Evolutionary conservation across 768 basidiomycete genomes (phyloP).

Genomic region (Dictyophora rubrovolvata): DNA sequence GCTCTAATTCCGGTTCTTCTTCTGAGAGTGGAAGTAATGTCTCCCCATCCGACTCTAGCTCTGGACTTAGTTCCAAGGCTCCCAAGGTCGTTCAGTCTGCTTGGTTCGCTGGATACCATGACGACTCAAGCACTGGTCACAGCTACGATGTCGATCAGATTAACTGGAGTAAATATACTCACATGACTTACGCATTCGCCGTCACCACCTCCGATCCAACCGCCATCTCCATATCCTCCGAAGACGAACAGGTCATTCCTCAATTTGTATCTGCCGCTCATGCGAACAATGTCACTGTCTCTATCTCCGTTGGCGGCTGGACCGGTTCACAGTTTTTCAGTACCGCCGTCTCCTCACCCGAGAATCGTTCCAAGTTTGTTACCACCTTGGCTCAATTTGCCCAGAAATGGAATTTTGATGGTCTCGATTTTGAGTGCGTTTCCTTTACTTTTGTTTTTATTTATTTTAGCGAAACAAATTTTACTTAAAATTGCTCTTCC

Average conservation of each 20-base stretch:
- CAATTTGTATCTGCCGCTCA: slow-evolving; percentile 43
- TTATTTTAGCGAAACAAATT: neutral
- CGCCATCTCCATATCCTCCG: slow-evolving; percentile 25
- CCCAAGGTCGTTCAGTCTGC: slow-evolving; percentile 31
- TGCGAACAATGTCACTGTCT: slow-evolving; percentile 20
- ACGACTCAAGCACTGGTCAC: slow-evolving; percentile 20
- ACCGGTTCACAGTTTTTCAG: slow-evolving; percentile 56
- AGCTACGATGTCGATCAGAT: slow-evolving; percentile 42
- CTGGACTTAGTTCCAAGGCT: neutral
- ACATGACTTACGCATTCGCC: slow-evolving; percentile 61
- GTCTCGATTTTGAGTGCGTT: slow-evolving; percentile 9
- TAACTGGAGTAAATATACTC: slow-evolving; percentile 58
- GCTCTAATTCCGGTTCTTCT: neutral
- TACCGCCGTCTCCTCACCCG: slow-evolving; percentile 41
- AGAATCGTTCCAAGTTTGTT: slow-evolving; percentile 56
- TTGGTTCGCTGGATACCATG: slow-evolving; percentile 67
- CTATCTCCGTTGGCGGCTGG: slow-evolving; percentile 62
- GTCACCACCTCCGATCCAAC: slow-evolving; percentile 24
- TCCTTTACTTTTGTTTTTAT: neutral
- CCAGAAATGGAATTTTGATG: slow-evolving; percentile 27
- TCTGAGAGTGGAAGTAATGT: neutral
- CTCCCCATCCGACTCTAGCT: too few species aligned
- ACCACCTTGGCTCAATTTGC: slow-evolving; percentile 43
- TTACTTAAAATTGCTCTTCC: neutral
- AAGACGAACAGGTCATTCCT: slow-evolving; percentile 41